Evolutionary conservation across 2,329 filamentous ascomycete genomes (phyloP).

Genomic region (Capronia epimyces): DNA sequence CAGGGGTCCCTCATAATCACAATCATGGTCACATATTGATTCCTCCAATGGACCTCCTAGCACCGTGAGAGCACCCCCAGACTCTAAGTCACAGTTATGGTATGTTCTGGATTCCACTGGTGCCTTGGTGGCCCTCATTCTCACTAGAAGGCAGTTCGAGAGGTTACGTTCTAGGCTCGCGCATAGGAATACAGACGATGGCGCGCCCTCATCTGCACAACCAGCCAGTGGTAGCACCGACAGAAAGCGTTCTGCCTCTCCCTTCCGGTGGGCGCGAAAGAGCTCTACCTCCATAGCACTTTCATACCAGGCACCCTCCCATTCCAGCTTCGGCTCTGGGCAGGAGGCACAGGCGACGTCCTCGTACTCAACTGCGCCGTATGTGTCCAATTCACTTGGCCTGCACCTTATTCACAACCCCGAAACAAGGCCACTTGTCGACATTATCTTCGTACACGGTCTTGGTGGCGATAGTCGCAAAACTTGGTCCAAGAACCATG

Average conservation of each 20-base stretch:
- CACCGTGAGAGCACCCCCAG: no score
- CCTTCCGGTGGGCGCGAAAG: no score
- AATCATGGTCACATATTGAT: no score
- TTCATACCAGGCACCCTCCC: neutral
- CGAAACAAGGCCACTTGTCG: conserved; percentile 6
- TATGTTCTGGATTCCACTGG: no score
- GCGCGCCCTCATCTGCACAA: neutral
- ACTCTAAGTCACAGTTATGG: no score
- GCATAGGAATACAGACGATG: neutral
- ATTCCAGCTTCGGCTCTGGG: neutral
- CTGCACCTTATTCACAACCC: conserved; percentile 11
- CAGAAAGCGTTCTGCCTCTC: neutral
- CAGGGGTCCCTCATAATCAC: no score
- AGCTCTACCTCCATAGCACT: no score
- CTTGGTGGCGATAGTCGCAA: conserved; percentile 38
- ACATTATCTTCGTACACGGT: conserved; percentile 37
- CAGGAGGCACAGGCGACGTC: neutral
- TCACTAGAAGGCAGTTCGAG: neutral
- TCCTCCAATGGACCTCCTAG: no score
- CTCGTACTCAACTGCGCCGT: neutral
- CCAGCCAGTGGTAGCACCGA: neutral
- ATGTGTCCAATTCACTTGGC: neutral
- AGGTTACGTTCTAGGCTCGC: neutral
- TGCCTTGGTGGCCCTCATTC: no score
- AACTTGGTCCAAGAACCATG: conserved; percentile 36